Evolutionary conservation across 1,284 basidiomycete genomes (phyloP), one percentile per base, ranked within the genome.

Genomic region (Mycosarcoma maydis): DNA sequence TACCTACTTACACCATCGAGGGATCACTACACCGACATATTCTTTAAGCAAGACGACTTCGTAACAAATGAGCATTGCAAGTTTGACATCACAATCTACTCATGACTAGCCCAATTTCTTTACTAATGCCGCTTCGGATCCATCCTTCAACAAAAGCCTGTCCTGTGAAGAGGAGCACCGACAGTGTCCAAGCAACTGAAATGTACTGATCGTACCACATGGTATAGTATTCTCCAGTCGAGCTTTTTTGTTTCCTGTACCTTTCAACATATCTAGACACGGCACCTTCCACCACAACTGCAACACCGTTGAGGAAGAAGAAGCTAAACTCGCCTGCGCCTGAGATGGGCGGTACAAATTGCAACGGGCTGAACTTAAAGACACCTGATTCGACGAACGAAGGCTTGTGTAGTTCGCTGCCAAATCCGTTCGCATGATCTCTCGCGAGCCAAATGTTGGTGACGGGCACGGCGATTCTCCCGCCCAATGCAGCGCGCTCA

Each of bases 291-390:
- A 73, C 3, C n/a, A 71, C 45, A 3, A 73, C 72, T n/a, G 72
- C 72, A 5, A 73, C 38, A 10, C 72, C 72, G 49, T 73, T 73
- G 38, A 73, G 49, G 23, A 73, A 52, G 55, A 72, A 73, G 27
- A 73, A 73, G 45, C 61, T 64, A 27, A 71, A 67, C 58, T 73
- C 72, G 46, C 72, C 72, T 6, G 53, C 58, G 13, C 72, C 72
- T 32, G 54, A 59, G 24, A 73, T 37, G 5, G 68, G 72, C 9
- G 68, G 72, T 1, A 72, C 67, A 4, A 73, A 47, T n/a, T 65
- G 55, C 27, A 57, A 39, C 3, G 59, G 55, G 44, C 60, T 65
- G 19, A 62, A 38, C 20, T 27, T 39, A 24, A 45, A 50, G 1
- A 50, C 14, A 0, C 55, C 46, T 2, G 42, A n/a, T 2, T 36